Evolutionary conservation across 2,329 filamentous ascomycete species (phyloP), one percentile per base, ranked within the genome.

Genomic region (Fusarium annulatum): DNA sequence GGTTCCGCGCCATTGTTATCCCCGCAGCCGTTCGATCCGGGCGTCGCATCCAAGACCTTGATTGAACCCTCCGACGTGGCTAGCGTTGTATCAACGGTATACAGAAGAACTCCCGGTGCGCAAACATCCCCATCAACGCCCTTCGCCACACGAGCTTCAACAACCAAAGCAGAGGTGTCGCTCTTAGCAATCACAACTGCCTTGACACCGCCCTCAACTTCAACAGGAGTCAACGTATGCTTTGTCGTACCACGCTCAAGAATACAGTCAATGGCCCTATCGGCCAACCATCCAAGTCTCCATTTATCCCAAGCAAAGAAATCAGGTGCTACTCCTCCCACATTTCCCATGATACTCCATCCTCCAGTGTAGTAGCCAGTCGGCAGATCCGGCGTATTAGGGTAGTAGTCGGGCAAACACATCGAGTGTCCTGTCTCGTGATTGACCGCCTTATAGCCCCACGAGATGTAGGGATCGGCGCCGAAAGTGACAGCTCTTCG

Each of bases 261-360:
- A 23, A 83, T 64, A 53, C 82, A 84, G n/a, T 80, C 80, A 23
- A 84, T 28, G 36, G 80, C 76, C 3, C 73, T 63, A 30, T 84
- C 81, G 2, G 64, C 57, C 9, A 84, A 63, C 82, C 82, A 84
- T 23, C 82, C 81, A 30, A 83, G 71, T 38, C 80, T 74, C 81
- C 82, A 84, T 73, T 83, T 82, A 61, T 83, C 77, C 81, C 82
- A 84, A 5, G 80, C 80, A 39, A 84, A 82, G 56, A 79, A 83
- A 41, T 83, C 81, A 19, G 80, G 81, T 18, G 75, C 79, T 3
- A 76, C 78, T 4, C 80, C 82, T 57, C 71, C 76, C 36, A 83
- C 79, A 21, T 79, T 71, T 18, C 81, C 82, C 82, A 83, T 83
- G 26, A 81, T 67, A 59, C 80, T 79, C 80, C 81, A 84, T 5